Evolutionary conservation across 1,284 basidiomycete genomes (phyloP), one percentile per base, ranked within the genome.

Genomic region (Cryptococcus sp.): DNA sequence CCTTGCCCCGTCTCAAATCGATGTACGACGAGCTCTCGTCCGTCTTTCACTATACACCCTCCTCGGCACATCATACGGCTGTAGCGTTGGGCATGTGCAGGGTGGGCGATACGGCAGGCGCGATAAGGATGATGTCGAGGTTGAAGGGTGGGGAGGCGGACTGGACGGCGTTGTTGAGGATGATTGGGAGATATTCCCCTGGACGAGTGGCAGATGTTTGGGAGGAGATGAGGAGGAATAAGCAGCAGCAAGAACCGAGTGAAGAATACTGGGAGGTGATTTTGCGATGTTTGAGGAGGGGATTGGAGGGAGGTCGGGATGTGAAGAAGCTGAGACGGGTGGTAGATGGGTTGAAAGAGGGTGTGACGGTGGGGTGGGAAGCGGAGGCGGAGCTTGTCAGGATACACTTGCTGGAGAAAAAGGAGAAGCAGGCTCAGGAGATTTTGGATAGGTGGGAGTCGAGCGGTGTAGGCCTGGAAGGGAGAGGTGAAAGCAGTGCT

Each of bases 101-200:
- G 5, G 39, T 16, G 3, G 38, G 46, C 21, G 10, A 33, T 11
- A 23, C 28, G 5, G 39, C 18, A 9, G 38, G 35, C 4, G 46
- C 46, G 9, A 2, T 48, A 2, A 22, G 33, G 3, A 10, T 41
- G 28, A 7, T 48, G 19, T 6, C 19, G 16, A 21, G 22, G 28
- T 10, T 48, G 28, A 16, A 33, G 10, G 6, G 22, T 5, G 46
- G 7, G 4, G 26, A 34, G 4, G 37, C 42, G 14, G 46, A 48
- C 18, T 48, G 38, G 46, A 26, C 38, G 18, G 21, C 41, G 28
- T 33, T 48, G 16, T n/a, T 48, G 10, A 22, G 32, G 12, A 10
- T 35, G 21, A 36, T 28, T 14, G 25, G 19, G 25, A 7, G 21
- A 22, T 31, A 36, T 2, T 32, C n/a, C 22, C 33, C 25, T 4